A percentile compares a stretch with the other conserved stretches of the same genome.
phyloP scores from a whole-genome alignment of 257 asterid genomes.

The Leptodermis oblonga region DNA sequence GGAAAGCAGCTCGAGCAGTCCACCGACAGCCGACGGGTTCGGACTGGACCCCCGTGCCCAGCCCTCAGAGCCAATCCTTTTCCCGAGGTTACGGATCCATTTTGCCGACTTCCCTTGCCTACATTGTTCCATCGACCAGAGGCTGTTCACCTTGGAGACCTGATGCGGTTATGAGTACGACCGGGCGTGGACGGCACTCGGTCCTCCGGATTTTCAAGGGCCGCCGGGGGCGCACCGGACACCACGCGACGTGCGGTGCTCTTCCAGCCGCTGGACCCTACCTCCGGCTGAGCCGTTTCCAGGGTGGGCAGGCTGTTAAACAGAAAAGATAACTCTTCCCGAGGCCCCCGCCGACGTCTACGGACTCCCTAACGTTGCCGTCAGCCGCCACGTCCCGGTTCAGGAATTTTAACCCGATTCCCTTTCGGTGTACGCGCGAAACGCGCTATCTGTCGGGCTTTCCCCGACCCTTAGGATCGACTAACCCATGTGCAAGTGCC shows the following conservation, averaged over 20 bases:
- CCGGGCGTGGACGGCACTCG: constrained; percentile 24
- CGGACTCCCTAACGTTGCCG: constrained; percentile 18
- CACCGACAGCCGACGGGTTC: no score
- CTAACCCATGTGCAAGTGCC: no score
- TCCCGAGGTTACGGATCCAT: constrained; percentile 26
- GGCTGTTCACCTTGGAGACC: constrained; percentile 27
- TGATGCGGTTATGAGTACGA: constrained; percentile 23
- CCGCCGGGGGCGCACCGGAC: constrained; percentile 71
- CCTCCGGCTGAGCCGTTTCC: constrained; percentile 28
- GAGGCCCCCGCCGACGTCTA: constrained; percentile 35
- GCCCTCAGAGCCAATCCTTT: constrained; percentile 20
- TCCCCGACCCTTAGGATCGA: no score
- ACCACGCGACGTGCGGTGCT: constrained; percentile 70
- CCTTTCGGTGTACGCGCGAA: no score
- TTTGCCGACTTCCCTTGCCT: constrained; percentile 26
- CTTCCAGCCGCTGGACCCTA: constrained; percentile 36
- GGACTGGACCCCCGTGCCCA: constrained; percentile 8
- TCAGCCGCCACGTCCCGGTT: no score
- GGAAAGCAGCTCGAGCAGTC: no score
- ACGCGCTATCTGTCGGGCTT: no score
- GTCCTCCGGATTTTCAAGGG: constrained; percentile 72
- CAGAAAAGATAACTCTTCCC: constrained; percentile 52
- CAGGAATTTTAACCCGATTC: no score
- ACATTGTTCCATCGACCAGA: constrained; percentile 26
- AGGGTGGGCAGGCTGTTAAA: constrained; percentile 55